phyloP scores from a whole-genome alignment of 2,329 filamentous ascomycete species.

The Claviceps monticola region DNA sequence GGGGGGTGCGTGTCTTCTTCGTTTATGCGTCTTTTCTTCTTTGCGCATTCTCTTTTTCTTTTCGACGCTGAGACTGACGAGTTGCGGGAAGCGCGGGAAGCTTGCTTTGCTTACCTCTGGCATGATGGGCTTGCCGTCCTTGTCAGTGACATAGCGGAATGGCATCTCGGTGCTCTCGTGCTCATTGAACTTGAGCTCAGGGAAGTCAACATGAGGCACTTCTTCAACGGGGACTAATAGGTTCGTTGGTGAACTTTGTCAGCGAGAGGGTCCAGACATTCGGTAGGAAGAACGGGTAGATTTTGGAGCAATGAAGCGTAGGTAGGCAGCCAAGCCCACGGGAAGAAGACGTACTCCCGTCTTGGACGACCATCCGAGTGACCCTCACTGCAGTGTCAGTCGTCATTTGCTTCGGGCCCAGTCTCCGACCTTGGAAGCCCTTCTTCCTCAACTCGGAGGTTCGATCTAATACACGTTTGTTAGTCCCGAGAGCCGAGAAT shows the following conservation, averaged over 20 bases:
- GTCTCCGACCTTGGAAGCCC: conserved; percentile 72
- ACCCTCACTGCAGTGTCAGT: conserved; percentile 94
- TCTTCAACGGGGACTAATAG: conserved; percentile 57
- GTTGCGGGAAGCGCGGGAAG: neutral
- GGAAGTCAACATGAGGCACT: conserved; percentile 74
- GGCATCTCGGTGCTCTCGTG: conserved; percentile 96
- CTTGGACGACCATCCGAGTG: conserved; percentile 75
- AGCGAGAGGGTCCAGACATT: too few relatives aligned
- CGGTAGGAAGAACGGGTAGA: too few relatives aligned
- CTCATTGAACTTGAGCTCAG: conserved; percentile 78
- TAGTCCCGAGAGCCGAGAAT: conserved; percentile 1
- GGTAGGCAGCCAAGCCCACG: too few relatives aligned
- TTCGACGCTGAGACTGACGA: neutral
- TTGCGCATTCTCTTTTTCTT: neutral
- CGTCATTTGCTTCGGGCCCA: conserved; percentile 94
- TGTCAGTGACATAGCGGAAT: conserved; percentile 79
- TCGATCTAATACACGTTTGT: conserved; percentile 46
- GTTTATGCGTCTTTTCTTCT: neutral
- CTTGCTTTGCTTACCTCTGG: conserved; percentile 50
- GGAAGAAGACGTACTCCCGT: conserved; percentile 47
- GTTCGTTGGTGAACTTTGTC: neutral
- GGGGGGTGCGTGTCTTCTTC: too few relatives aligned
- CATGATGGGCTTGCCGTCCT: conserved; percentile 73
- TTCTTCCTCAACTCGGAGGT: conserved; percentile 93
- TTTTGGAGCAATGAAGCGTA: too few relatives aligned